These are phyloP conservation scores for Metarhizium anisopliae DNA, from an alignment of 2,329 filamentous ascomycete genomes.

Conservation along the genomic window DNA sequence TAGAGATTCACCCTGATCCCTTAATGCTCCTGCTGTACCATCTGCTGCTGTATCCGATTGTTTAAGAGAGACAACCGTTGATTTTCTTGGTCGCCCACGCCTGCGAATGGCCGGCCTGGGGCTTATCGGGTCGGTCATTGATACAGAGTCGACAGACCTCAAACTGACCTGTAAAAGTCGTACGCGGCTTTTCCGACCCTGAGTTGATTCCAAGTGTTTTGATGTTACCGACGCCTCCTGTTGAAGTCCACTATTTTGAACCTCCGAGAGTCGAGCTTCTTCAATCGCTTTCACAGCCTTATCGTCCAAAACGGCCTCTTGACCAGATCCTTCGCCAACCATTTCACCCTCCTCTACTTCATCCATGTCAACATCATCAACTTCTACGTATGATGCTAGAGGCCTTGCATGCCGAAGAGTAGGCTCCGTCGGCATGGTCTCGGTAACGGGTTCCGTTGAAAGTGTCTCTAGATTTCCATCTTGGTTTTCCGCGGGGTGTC, in stretches of 20 bases:
- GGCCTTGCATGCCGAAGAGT: slow-evolving; percentile 44
- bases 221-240: slow-evolving; percentile 7
- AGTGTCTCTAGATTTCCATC: slow-evolving; percentile 9
- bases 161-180: slow-evolving; percentile 11
- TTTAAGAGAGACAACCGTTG: not conserved
- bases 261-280: not conserved
- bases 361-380: slow-evolving; percentile 31
- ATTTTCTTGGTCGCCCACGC: slow-evolving; percentile 20
- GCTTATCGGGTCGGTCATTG: not conserved
- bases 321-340: slow-evolving; percentile 5
- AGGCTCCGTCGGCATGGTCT: slow-evolving; percentile 31
- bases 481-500: not conserved
- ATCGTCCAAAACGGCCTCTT: slow-evolving; percentile 31
- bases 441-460: slow-evolving; percentile 7
- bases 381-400: slow-evolving; percentile 39
- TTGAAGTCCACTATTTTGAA: not conserved
- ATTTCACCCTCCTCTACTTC: slow-evolving; percentile 13
- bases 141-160: not conserved
- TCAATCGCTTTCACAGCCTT: not conserved
- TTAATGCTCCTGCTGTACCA: not conserved
- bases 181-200: slow-evolving; percentile 15
- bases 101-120: slow-evolving; percentile 5
- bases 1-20: not conserved
- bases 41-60: not conserved
- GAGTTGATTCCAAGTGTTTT: not conserved